phyloP scores from a whole-genome alignment of 2,329 filamentous ascomycete genomes.

The Rugonectria rugulosa region DNA sequence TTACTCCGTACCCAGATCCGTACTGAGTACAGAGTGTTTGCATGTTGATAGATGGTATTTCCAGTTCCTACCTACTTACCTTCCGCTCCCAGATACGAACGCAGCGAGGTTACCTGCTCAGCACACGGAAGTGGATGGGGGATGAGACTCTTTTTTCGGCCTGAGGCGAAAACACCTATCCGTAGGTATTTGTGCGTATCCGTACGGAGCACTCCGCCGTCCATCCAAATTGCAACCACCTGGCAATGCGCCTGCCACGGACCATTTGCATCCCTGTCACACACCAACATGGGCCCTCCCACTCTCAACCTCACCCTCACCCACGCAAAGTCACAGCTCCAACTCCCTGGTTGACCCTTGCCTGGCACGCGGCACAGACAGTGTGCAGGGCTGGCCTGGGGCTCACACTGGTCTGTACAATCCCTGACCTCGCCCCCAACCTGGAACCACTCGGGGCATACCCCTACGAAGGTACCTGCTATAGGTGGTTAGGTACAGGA shows the following conservation, averaged over 20 bases:
- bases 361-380: conserved; percentile 11
- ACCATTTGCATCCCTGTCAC: conserved; percentile 1
- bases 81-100: no score
- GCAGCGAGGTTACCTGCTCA: no score
- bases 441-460: not conserved
- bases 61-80: no score
- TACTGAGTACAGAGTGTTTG: not conserved
- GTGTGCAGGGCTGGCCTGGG: conserved; percentile 18
- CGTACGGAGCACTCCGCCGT: no score
- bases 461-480: conserved; percentile 13
- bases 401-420: conserved; percentile 10
- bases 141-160: no score
- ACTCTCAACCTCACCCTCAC: not conserved
- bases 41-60: no score
- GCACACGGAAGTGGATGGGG: no score
- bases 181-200: no score
- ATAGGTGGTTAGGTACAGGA: no score
- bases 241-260: not conserved
- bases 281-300: conserved; percentile 5
- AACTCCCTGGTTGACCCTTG: conserved; percentile 16
- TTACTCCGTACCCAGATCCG: no score
- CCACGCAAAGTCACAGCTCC: conserved; percentile 2
- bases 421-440: conserved; percentile 1
- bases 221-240: no score
- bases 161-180: no score